These are phyloP conservation scores for Chlamydomonas asymmetrica DNA, from an alignment of 139 green algal species.

Conservation along the genomic window DNA sequence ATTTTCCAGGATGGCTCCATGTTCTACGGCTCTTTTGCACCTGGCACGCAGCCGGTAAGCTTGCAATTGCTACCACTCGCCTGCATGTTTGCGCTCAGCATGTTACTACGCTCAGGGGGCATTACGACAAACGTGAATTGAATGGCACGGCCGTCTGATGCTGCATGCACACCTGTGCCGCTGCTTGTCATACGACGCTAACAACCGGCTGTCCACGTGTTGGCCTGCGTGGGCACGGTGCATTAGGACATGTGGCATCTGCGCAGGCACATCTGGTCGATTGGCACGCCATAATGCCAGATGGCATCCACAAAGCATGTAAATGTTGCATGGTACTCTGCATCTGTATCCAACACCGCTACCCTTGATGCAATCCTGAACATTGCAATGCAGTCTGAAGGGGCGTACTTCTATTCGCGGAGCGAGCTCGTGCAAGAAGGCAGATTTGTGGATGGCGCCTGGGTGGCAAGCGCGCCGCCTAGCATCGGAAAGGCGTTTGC, in stretches of 20 bases:
- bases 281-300: no score
- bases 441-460: constrained; percentile 19
- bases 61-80: no score
- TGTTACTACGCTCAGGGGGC: neutral
- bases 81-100: neutral
- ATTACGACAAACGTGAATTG: neutral
- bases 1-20: constrained; percentile 46
- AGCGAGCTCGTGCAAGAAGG: constrained; percentile 29
- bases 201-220: neutral
- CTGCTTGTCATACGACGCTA: neutral
- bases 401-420: constrained; percentile 16
- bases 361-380: no score
- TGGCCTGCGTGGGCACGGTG: neutral
- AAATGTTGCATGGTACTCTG: neutral
- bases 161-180: neutral
- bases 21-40: constrained; percentile 37
- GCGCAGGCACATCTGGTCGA: constrained; percentile 3
- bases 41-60: neutral
- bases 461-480: no score
- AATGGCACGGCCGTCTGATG: neutral
- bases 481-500: no score
- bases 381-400: constrained; percentile 2
- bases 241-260: neutral
- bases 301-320: no score
- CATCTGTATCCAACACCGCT: neutral